Base-by-base conservation (phyloP, 768 basidiomycete genomes). In the Hydnum rufescens region DNA sequence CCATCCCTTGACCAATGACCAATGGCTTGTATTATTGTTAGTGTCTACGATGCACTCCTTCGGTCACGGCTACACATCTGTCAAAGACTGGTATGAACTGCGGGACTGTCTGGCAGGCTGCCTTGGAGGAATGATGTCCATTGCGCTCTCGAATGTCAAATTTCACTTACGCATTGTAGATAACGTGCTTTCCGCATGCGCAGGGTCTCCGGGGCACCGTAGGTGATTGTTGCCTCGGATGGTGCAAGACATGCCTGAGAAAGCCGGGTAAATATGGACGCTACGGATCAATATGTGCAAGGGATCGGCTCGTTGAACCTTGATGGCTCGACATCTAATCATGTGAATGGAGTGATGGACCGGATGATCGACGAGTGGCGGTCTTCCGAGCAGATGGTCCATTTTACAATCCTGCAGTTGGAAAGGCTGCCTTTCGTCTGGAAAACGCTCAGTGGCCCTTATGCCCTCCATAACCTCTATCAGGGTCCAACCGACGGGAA, bases 1-100 rank as follows among this genome's bases (percentile, higher is more conserved):
- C 26, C 30, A 1, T 8, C 25, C 26, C 44, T 47, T 16, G 22
- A 13, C 26, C 26, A 13, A 47, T 26, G 44, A 13, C 1, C 52
- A 68, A 66, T 63, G 78, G 93, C 25, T 92, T 39, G 8, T 8
- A 39, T 22, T 2, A 31, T 25, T 23, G 25, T 1, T 52, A 68
- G 67, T 63, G 78, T 95, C 25, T 92, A n/a, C 95, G 3, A 95
- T 99, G 52, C 93, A 99, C 64, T 84, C 92, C 3, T 82, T 99
- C 58, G 95, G 95, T 50, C 97, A 93, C 61, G 93, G 92, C 26
- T 97, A 97, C 68, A 96, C 92, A 3, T 99, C 93, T 60, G 89
- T 96, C 55, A 86, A 85, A 66, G 93, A 95, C 62, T 96, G 92
- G 61, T 92, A 96, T 63, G 87, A 96, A 64, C 77, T 97, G 29